Evolutionary conservation across 306 rosid species (phyloP), one percentile per base, ranked within the genome.

Genomic region (Vicia villosa): DNA sequence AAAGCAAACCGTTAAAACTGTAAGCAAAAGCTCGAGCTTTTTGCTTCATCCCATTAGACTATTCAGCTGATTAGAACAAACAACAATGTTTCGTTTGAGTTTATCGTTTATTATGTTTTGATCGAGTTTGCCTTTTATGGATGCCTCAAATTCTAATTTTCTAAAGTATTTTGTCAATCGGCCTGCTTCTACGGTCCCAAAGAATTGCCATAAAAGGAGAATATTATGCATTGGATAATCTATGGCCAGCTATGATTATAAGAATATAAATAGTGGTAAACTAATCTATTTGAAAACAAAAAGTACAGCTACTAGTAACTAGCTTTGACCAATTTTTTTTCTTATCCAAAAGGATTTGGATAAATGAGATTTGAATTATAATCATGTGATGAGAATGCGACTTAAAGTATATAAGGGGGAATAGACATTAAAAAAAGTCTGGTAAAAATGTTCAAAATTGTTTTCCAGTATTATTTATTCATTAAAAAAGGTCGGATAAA

Each of bases 21-120:
- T 46, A 22, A 51, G 76, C 66, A 20, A 51, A 55, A 75, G 49
- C 49, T 41, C 13, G 77, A 67, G 74, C 56, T 52, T 59, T 52
- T 79, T 79, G 65, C 70, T 61, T 77, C 66, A 3, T 76, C 41
- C 58, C 55, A n/a, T 82, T 83, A 63, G 70, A 84, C 86, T 68
- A n/a, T 83, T 79, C 79, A 80, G 79, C 81, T 74, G 19, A 72
- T 79, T 81, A 65, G 83, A 81, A 60, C 81, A 71, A 70, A 47
- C 68, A 52, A 24, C 3, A 10, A 52, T 21, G 59, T 21, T 30
- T 52, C 15, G 5, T 52, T 52, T 52, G 34, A 52, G 11, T 19
- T 52, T 52, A 52, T 52, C 34, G 12, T 52, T 52, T 4, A 10
- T 52, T 5, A 21, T 52, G 59, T 52, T 52, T 21, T 21, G 32